Evolutionary conservation across 169 alveolate genomes (phyloP).

Genomic region (Cyclospora cayetanensis): DNA sequence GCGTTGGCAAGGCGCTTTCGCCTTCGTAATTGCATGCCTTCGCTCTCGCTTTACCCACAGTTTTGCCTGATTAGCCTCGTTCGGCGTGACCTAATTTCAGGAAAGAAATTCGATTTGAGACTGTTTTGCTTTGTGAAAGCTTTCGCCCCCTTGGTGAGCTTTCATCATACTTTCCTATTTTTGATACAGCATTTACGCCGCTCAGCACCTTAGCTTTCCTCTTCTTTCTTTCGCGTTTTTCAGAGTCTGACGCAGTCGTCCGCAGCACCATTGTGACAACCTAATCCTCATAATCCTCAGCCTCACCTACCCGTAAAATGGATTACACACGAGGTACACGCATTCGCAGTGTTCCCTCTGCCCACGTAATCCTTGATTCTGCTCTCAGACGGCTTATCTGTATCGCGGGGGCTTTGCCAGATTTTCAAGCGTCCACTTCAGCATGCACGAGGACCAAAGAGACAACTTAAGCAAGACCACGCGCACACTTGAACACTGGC

Average conservation of each 20-base stretch:
- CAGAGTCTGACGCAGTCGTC: no score
- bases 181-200: neutral
- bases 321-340: no score
- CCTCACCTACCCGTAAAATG: no score
- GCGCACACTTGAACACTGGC: neutral
- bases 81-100: constrained; percentile 84
- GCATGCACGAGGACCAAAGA: constrained; percentile 77
- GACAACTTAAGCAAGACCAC: constrained; percentile 57
- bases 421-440: constrained; percentile 88
- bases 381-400: constrained; percentile 85
- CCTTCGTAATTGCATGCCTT: no score
- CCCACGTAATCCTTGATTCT: neutral
- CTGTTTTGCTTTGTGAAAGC: constrained; percentile 90
- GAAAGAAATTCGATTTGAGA: constrained; percentile 96
- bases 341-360: no score
- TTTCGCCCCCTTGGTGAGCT: constrained; percentile 86
- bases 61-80: no score
- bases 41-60: no score
- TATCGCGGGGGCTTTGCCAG: constrained; percentile 96
- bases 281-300: no score
- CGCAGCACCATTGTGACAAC: no score
- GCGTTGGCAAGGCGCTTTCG: no score
- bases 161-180: neutral
- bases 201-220: no score
- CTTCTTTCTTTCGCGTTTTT: no score